Percentiles rank a stretch among this genome's conserved stretches.
phyloP scores from a whole-genome alignment of 768 basidiomycete species.

The Mycena venus region DNA sequence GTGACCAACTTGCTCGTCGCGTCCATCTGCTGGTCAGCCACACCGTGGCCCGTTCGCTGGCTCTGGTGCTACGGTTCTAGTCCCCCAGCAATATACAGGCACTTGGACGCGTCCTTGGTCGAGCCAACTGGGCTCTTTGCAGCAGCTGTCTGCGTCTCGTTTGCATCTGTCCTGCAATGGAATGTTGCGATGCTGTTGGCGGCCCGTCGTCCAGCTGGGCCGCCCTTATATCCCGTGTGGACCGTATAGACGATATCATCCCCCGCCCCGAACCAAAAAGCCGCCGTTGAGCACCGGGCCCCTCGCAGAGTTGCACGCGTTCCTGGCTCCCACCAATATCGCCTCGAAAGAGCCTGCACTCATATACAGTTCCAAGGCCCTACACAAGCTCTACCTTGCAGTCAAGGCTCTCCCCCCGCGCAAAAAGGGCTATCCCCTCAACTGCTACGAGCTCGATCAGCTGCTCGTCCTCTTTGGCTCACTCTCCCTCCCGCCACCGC shows the following conservation, averaged over 20 bases:
- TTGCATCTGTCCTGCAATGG: constrained; percentile 67
- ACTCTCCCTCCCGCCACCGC: constrained; percentile 52
- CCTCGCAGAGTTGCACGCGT: constrained; percentile 35
- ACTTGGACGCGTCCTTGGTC: not conserved
- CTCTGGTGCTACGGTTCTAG: not conserved
- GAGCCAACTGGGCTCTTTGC: not conserved
- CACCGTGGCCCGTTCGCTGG: not conserved
- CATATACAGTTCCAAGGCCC: constrained; percentile 44
- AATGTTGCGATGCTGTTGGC: constrained; percentile 82
- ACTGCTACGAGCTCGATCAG: constrained; percentile 50
- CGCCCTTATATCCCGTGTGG: constrained; percentile 10
- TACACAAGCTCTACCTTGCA: constrained; percentile 56
- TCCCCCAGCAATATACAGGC: not conserved
- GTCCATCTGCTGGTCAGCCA: not conserved
- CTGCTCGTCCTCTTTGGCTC: constrained; percentile 66
- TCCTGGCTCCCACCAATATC: constrained; percentile 38
- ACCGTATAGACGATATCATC: constrained; percentile 3
- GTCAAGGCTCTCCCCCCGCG: constrained; percentile 51
- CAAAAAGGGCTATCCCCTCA: constrained; percentile 40
- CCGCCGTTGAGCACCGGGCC: constrained; percentile 18
- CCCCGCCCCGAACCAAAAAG: not conserved
- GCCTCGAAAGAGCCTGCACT: constrained; percentile 26
- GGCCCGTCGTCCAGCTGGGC: constrained; percentile 31
- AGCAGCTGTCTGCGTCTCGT: constrained; percentile 16
- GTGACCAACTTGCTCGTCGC: not conserved